Conservation (phyloP, 23 red algal species). For the Gracilaria gracilis region DNA sequence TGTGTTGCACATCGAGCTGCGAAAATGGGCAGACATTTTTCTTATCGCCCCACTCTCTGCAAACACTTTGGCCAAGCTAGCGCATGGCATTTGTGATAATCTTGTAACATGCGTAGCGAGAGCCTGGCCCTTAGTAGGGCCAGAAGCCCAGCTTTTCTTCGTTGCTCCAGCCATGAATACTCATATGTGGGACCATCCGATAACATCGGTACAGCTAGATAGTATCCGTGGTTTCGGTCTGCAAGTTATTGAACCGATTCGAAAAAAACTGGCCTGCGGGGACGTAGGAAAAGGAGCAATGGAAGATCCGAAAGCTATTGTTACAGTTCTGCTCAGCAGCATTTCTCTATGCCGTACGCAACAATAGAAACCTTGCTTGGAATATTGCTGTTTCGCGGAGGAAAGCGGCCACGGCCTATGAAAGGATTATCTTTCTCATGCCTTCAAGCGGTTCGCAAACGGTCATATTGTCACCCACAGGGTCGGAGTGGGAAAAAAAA, state of each 20-base stretch:
- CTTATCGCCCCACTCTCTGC: constrained; percentile 87
- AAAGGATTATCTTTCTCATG: no score
- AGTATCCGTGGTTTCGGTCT: constrained; percentile 45
- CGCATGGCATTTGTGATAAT: constrained; percentile 90
- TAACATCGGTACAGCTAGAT: constrained; percentile 58
- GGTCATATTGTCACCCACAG: no score
- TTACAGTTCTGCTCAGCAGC: constrained; percentile 1
- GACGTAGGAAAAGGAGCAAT: constrained; percentile 92
- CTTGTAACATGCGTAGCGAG: constrained; percentile 80
- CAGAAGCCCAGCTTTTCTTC: constrained; percentile 43
- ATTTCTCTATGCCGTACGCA: neutral
- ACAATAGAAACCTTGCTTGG: no score
- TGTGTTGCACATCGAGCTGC: constrained; percentile 90
- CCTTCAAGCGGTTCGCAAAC: no score
- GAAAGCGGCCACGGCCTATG: no score
- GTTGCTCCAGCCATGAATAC: constrained; percentile 99
- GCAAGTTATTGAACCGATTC: constrained; percentile 70
- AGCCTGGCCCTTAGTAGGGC: constrained; percentile 68
- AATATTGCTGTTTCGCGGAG: no score
- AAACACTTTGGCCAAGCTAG: constrained; percentile 92
- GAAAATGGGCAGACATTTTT: constrained; percentile 84
- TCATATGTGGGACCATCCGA: constrained; percentile 87
- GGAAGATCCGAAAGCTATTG: constrained; percentile 72
- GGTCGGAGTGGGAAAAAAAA: no score
- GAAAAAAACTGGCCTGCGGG: constrained; percentile 90